Evolutionary conservation across 2,329 filamentous ascomycete genomes (phyloP), one percentile per base, ranked within the genome.

Genomic region (Leptographium lundbergii): DNA sequence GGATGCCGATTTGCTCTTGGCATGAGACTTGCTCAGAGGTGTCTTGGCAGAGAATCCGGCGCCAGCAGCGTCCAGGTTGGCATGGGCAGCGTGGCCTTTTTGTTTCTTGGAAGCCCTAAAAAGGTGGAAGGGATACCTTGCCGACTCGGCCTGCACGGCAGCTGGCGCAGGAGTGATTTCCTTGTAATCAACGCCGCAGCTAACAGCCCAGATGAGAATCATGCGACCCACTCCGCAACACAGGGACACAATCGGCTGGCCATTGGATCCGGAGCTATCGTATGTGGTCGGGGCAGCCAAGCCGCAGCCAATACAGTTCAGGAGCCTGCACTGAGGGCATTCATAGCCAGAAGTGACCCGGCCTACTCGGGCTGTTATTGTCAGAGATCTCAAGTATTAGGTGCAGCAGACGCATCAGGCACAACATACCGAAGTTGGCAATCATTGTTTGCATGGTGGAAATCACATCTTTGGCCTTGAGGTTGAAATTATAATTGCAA

Each of bases 221-320:
- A 66, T 25, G 13, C 63, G 64, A 5, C 65, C 65, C 11, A 58
- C 27, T 6, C 65, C 60, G 47, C 67, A 69, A 52, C 66, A 68
- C 65, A 65, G 66, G 4, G 58, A 50, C 27, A 66, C 13, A 11
- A 32, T 45, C 11, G 42, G 51, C 4, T 7, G 24, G 6, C 39
- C 4, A 6, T 45, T 17, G 3, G 27, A 11, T 24, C 6, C 14
- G 22, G 32, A 29, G n/a, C 29, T 24, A 6, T 11, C 13, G 27
- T n/a, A 52, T 1, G 25, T 2, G 19, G 25, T 2, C 17, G 19
- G 29, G 5, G n/a, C 14, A 9, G 22, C 14, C 57, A 50, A 4
- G 6, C 14, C 48, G 53, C 65, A 66, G 10, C 60, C 59, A 3
- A 63, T 27, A 45, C 67, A 67, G 54, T 39, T 59, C 29, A 56